Percentiles rank a stretch among this genome's conserved stretches.
These are phyloP conservation scores for Neoascochyta sp. DNA, from an alignment of 2,329 filamentous ascomycete species.

Conservation along the genomic window DNA sequence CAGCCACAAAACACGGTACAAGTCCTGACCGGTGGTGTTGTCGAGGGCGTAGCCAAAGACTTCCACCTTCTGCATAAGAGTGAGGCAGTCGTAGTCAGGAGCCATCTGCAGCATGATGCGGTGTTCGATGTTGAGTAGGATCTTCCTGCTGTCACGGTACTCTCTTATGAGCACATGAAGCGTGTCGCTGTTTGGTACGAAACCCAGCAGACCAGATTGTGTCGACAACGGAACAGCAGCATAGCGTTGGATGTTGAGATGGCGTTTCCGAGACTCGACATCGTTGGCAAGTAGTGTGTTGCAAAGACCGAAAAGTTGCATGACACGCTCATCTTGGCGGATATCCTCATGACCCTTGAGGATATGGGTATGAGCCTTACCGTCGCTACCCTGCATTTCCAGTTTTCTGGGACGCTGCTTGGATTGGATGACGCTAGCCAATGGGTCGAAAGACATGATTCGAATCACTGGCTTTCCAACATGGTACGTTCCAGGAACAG, in stretches of 20 bases:
- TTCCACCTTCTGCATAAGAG: slow-evolving; percentile 99
- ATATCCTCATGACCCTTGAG: slow-evolving; percentile 99
- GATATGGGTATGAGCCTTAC: slow-evolving; percentile 78
- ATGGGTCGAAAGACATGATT: slow-evolving; percentile 86
- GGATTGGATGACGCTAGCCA: slow-evolving; percentile 88
- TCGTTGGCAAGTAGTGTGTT: slow-evolving; percentile 94
- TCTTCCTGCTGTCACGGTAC: slow-evolving; percentile 95
- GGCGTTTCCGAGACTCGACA: slow-evolving; percentile 93
- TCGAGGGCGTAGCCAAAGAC: slow-evolving; percentile 98
- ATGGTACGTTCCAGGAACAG: slow-evolving; percentile 91
- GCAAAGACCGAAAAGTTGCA: slow-evolving; percentile 97
- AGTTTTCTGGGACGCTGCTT: slow-evolving; percentile 94
- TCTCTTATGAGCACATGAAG: slow-evolving; percentile 94
- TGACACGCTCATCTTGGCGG: slow-evolving; percentile 96
- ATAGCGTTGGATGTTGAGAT: slow-evolving; percentile 93
- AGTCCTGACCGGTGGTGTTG: slow-evolving; percentile 97
- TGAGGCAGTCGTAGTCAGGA: slow-evolving; percentile 96
- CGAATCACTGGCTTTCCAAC: slow-evolving; percentile 75
- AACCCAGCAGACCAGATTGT: slow-evolving; percentile 89
- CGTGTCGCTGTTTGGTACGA: slow-evolving; percentile 97
- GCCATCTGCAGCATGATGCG: slow-evolving; percentile 99
- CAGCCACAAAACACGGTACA: slow-evolving; percentile 96
- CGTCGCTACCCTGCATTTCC: slow-evolving; percentile 83
- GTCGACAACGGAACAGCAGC: slow-evolving; percentile 96
- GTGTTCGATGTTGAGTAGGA: slow-evolving; percentile 97